These are phyloP conservation scores for Apiospora pterosperma DNA, from an alignment of 2,329 filamentous ascomycete genomes.

Conservation along the genomic window DNA sequence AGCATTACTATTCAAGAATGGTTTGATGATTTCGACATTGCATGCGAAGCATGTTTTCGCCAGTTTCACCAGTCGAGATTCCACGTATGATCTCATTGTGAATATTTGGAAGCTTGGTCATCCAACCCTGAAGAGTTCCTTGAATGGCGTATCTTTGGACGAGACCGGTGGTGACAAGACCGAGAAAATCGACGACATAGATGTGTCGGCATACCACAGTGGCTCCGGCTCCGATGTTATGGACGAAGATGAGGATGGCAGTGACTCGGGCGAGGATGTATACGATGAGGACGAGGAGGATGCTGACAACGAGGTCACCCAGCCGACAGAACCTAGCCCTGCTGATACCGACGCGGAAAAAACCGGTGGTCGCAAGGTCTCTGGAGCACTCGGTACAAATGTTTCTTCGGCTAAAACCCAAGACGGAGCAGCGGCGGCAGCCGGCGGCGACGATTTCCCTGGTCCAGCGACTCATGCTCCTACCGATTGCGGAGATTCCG, in stretches of 20 bases:
- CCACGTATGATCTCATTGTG: constrained; percentile 94
- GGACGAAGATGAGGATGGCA: constrained; percentile 43
- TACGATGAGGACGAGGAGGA: constrained; percentile 79
- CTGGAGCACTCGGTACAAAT: constrained; percentile 49
- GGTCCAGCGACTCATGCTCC: constrained; percentile 78
- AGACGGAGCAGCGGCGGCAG: constrained; percentile 40
- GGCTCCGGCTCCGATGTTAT: constrained; percentile 55
- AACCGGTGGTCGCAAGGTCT: constrained; percentile 67
- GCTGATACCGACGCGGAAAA: constrained; percentile 59
- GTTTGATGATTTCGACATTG: constrained; percentile 91
- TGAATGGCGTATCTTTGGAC: constrained; percentile 83
- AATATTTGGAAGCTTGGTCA: constrained; percentile 99
- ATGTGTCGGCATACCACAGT: constrained; percentile 46
- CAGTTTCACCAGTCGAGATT: constrained; percentile 89
- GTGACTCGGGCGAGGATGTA: constrained; percentile 70
- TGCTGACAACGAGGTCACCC: constrained; percentile 48
- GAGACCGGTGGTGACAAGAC: constrained; percentile 86
- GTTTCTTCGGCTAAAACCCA: constrained; percentile 47
- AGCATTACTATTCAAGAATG: constrained; percentile 93
- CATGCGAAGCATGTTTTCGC: constrained; percentile 96
- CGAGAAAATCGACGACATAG: constrained; percentile 66
- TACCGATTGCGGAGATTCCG: constrained; percentile 79
- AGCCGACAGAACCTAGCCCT: constrained; percentile 36
- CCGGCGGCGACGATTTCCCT: constrained; percentile 65
- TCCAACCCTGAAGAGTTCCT: constrained; percentile 82